Conservation (phyloP, 257 asterid genomes). For the Petrea volubilis region DNA sequence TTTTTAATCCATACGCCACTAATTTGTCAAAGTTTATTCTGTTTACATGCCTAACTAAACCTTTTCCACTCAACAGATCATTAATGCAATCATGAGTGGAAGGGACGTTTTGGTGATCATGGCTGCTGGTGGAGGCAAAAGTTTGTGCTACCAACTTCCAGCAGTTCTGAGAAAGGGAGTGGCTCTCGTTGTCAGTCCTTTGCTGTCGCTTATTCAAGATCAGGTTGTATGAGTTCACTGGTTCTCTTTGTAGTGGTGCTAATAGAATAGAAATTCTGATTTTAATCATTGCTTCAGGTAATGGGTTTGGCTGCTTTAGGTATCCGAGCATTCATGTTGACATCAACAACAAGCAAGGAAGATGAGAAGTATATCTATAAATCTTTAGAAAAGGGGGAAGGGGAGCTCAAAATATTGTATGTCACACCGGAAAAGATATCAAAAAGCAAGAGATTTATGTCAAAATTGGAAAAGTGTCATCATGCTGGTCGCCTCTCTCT, state of each 20-base stretch:
- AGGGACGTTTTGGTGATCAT: conserved; percentile 92
- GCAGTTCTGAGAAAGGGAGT: conserved; percentile 81
- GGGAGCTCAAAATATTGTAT: conserved; percentile 76
- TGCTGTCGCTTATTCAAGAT: conserved; percentile 96
- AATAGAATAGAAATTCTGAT: conserved; percentile 20
- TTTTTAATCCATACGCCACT: not conserved
- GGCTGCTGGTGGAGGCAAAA: conserved; percentile 99
- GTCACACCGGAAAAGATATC: conserved; percentile 99
- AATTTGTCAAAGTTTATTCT: conserved; percentile 1
- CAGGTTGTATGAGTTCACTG: conserved; percentile 47
- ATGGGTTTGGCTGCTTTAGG: conserved; percentile 96
- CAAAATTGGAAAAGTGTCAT: conserved; percentile 95
- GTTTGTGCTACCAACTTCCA: conserved; percentile 98
- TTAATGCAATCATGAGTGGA: conserved; percentile 81
- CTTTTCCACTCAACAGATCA: conserved; percentile 50
- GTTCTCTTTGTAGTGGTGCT: not conserved
- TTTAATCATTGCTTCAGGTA: conserved; percentile 52
- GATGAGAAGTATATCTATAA: conserved; percentile 86
- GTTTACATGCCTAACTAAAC: not conserved
- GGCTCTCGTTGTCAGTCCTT: conserved; percentile 91
- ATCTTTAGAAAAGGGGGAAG: conserved; percentile 91
- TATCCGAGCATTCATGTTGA: conserved; percentile 82
- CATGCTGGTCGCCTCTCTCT: conserved; percentile 90
- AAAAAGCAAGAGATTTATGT: conserved; percentile 96
- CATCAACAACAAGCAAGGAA: conserved; percentile 82